Percentiles rank a stretch among this genome's conserved stretches.
Evolutionary conservation across 805 yeast species (phyloP).

Genomic region (Kazachstania bromeliacearum): DNA sequence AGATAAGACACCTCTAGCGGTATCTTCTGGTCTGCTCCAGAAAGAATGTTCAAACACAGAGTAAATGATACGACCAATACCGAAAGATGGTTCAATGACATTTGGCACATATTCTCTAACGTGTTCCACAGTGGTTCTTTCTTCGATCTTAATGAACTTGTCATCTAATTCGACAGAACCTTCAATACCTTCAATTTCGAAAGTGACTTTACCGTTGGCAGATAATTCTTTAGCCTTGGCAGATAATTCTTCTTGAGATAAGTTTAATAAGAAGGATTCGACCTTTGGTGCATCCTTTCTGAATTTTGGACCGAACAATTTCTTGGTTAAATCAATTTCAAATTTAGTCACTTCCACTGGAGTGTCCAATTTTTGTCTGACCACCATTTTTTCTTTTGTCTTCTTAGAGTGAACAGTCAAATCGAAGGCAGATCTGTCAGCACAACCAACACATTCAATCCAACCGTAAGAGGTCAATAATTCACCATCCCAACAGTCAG

Average conservation of each 20-base stretch:
- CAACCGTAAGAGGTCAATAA: conserved; percentile 93
- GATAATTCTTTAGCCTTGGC: conserved; percentile 60
- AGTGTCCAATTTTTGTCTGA: conserved; percentile 77
- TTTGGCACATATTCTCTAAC: conserved; percentile 93
- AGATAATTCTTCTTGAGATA: conserved; percentile 81
- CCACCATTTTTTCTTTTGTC: conserved; percentile 91
- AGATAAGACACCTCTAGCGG: conserved; percentile 81
- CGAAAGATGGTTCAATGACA: conserved; percentile 98
- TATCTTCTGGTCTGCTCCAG: conserved; percentile 90
- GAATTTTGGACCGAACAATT: conserved; percentile 95
- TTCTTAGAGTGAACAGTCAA: conserved; percentile 89
- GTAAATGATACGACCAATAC: conserved; percentile 95
- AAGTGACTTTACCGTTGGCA: conserved; percentile 51
- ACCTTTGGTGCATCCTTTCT: conserved; percentile 94
- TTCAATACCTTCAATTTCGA: conserved; percentile 56
- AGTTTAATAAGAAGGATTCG: conserved; percentile 63
- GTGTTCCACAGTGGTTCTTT: conserved; percentile 76
- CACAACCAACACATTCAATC: conserved; percentile 99
- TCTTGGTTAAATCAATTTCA: conserved; percentile 84
- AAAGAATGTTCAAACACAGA: conserved; percentile 86
- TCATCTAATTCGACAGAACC: conserved; percentile 62
- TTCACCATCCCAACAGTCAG: conserved; percentile 99
- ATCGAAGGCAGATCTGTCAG: conserved; percentile 98
- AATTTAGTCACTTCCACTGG: conserved; percentile 75
- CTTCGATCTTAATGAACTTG: conserved; percentile 63